phyloP scores from a whole-genome alignment of 148 eudicot species.

The Hydrangea macrophylla region DNA sequence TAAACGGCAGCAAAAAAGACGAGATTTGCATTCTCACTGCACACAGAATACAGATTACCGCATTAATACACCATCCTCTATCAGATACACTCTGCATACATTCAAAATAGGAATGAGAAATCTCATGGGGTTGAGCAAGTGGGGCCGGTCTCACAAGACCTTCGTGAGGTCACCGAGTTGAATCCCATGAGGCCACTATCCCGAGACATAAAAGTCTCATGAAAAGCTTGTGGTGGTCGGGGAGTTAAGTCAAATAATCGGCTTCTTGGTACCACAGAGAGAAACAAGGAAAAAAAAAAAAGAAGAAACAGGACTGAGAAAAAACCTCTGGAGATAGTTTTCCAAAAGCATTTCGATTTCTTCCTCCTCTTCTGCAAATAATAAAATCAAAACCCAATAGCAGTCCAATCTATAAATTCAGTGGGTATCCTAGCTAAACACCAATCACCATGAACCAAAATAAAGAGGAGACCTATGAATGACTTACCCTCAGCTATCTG shows the following conservation, averaged over 20 bases:
- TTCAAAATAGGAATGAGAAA: slow-evolving; percentile 10
- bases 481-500: slow-evolving; percentile 81
- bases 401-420: neutral
- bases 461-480: neutral
- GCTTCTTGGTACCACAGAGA: no score
- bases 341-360: slow-evolving; percentile 99
- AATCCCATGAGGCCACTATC: no score
- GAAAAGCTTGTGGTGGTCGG: no score
- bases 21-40: neutral
- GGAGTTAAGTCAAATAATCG: no score
- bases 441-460: neutral
- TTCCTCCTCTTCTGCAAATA: slow-evolving; percentile 88
- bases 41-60: neutral
- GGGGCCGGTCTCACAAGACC: no score
- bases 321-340: slow-evolving; percentile 91
- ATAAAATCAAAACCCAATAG: slow-evolving; percentile 13
- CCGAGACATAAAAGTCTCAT: no score
- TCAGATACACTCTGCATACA: neutral
- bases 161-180: no score
- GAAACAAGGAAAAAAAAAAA: no score
- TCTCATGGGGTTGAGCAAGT: no score
- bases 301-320: no score
- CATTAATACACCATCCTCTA: neutral
- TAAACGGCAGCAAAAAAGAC: neutral
- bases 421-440: neutral